Evolutionary conservation across 2,329 filamentous ascomycete species (phyloP).

Genomic region (Epichloe coenophiala): DNA sequence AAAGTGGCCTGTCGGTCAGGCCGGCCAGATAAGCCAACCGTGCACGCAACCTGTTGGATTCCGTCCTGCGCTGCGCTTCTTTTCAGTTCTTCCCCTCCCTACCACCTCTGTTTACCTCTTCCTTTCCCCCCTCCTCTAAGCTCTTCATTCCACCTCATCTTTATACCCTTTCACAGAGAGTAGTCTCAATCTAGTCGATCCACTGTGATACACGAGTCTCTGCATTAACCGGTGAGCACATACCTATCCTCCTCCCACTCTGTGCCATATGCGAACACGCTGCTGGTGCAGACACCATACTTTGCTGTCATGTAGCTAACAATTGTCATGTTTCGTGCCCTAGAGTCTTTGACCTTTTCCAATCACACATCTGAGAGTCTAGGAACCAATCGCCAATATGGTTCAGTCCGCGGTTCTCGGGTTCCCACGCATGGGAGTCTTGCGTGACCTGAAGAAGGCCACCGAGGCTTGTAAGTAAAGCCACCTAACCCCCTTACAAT

Average conservation of each 20-base stretch:
- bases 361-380: conserved; percentile 6
- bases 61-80: conserved; percentile 6
- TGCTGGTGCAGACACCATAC: conserved; percentile 1
- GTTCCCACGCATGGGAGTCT: conserved; percentile 97
- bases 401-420: conserved; percentile 72
- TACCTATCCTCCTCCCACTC: neutral
- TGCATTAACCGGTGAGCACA: conserved; percentile 1
- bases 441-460: conserved; percentile 99
- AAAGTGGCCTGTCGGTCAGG: conserved; percentile 7
- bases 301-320: neutral
- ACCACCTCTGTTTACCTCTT: conserved; percentile 8
- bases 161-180: conserved; percentile 1
- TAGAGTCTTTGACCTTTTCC: conserved; percentile 1
- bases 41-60: neutral
- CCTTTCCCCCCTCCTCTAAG: conserved; percentile 4
- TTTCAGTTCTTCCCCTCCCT: conserved; percentile 10
- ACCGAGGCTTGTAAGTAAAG: conserved; percentile 67
- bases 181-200: conserved; percentile 3
- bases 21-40: neutral
- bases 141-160: conserved; percentile 1
- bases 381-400: conserved; percentile 33
- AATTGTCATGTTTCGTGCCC: neutral
- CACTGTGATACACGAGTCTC: conserved; percentile 7
- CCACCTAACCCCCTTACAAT: neutral
- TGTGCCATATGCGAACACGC: neutral